phyloP scores from a whole-genome alignment of 495 filamentous ascomycete species.

The Aeminium ludgeri region DNA sequence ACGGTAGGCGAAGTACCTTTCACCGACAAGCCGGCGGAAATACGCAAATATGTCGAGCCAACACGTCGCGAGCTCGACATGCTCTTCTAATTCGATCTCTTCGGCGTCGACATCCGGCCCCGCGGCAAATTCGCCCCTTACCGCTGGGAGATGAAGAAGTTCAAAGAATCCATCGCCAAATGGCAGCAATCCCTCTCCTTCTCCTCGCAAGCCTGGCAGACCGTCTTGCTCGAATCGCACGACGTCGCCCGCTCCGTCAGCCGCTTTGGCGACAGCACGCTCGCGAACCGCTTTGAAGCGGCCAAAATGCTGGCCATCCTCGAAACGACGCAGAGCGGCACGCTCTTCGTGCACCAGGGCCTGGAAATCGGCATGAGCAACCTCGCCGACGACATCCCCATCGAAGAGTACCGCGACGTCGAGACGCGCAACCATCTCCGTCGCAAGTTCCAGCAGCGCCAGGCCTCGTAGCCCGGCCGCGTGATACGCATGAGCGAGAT shows the following conservation, averaged over 20 bases:
- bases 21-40: conserved; percentile 9
- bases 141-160: background rate
- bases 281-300: conserved; percentile 11
- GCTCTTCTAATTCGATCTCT: conserved; percentile 22
- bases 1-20: conserved; percentile 18
- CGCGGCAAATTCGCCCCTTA: background rate
- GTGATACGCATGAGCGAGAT: no score
- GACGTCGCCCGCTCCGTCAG: conserved; percentile 17
- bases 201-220: conserved; percentile 18
- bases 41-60: conserved; percentile 12
- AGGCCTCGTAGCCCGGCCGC: no score
- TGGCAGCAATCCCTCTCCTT: conserved; percentile 3
- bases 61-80: conserved; percentile 16
- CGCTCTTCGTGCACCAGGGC: conserved; percentile 20
- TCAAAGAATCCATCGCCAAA: background rate
- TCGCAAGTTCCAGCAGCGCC: no score
- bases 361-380: conserved; percentile 23
- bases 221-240: conserved; percentile 20
- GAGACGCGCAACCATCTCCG: background rate
- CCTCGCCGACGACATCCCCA: conserved; percentile 15
- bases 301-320: conserved; percentile 19
- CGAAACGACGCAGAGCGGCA: conserved; percentile 14
- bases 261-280: conserved; percentile 10
- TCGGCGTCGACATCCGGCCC: conserved; percentile 9
- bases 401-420: conserved; percentile 19